Conservation (phyloP, 352 stramenopile genomes). For the Phytophthora multivora region DNA sequence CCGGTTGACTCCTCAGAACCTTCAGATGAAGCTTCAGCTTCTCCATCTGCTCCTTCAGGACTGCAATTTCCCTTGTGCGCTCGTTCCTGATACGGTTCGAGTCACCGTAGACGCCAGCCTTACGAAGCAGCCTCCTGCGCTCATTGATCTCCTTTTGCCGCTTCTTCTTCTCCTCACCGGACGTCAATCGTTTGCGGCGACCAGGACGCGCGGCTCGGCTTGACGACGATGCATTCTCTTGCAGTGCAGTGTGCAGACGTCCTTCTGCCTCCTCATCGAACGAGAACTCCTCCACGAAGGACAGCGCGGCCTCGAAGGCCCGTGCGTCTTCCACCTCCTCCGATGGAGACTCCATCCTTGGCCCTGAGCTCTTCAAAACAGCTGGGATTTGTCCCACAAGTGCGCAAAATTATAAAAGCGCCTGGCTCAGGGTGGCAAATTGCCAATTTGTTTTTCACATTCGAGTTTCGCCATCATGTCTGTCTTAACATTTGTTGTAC, state of each 20-base stretch:
- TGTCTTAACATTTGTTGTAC: constrained; percentile 4
- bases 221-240: not conserved
- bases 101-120: constrained; percentile 26
- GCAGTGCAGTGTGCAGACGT: not conserved
- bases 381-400: not conserved
- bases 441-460: no score
- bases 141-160: constrained; percentile 11
- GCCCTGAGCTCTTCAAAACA: not conserved
- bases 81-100: constrained; percentile 27
- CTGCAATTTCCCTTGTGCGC: constrained; percentile 58
- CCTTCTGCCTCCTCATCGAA: constrained; percentile 1
- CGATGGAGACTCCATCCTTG: no score
- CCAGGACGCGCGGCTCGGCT: not conserved
- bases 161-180: constrained; percentile 4
- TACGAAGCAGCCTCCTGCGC: constrained; percentile 35
- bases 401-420: not conserved
- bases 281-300: constrained; percentile 28
- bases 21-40: constrained; percentile 52
- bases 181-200: not conserved
- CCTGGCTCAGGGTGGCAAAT: no score
- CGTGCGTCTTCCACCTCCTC: constrained; percentile 8
- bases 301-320: constrained; percentile 21
- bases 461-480: not conserved
- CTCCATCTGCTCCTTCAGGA: constrained; percentile 62
- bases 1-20: constrained; percentile 15